Base-by-base conservation (phyloP, 1,284 basidiomycete species). In the Mrakiaceae sp. region DNA sequence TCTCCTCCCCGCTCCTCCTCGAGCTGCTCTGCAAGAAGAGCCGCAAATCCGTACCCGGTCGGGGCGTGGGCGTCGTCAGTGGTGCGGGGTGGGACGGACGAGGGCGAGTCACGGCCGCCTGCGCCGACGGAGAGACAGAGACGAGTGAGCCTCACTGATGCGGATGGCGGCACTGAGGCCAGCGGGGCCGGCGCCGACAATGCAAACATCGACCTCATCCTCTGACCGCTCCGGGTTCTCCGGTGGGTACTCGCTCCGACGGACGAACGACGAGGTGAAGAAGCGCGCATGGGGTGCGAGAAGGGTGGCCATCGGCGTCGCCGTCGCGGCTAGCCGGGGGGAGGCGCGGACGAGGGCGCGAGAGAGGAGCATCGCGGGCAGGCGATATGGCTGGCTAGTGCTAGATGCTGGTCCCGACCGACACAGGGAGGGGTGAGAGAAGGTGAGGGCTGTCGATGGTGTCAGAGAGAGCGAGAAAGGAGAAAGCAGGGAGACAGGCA, bases 161-260 rank as follows among this genome's bases (percentile, higher is more conserved):
- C 90, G 83, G 71, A 98, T 98, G 4, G 95, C 96, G n/a, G 95
- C 94, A 71, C 87, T 88, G 66, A 98, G 82, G 47, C 96, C 95
- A 0, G 95, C 93, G 3, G 95, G 95, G 0, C 95, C 96, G 12
- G 84, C 94, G 40, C 95, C 95, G 68, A 98, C 93, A 71, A 98
- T 97, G 75, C 93, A 93, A 48, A 98, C 93, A 71, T 98, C 95
- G 59, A 92, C 92, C 68, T 94, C 86, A 72, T 95, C 92, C 64
- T 85, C 82, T 40, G 84, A 83, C 10, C 92, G 83, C 70, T 94
- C 88, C 4, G 57, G 55, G 42, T 56, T 53, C 9, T 42, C 50
- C 3, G 64, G 60, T 14, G 64, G 64, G 47, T 51, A 66, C 53
- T 66, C 64, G 59, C 40, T 27, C 16, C 12, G 12, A 7, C 50